Percentiles rank a stretch among this genome's conserved stretches.
Conservation (phyloP, 441 rosid species). For the Euphorbia celastroides region DNA sequence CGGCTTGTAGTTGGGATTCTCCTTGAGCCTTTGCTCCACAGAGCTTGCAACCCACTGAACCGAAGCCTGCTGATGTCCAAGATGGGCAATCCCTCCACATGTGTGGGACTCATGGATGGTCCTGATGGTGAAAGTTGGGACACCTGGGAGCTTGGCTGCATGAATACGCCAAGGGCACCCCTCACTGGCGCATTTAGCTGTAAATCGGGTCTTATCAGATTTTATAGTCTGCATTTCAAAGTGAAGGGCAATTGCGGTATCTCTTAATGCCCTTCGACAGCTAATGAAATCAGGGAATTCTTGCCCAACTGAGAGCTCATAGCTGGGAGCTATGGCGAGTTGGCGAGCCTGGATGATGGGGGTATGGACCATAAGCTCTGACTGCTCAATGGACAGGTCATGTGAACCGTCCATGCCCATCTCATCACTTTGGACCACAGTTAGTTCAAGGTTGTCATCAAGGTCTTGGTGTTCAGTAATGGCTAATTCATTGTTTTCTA, state of each 20-base stretch:
- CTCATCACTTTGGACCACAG: constrained; percentile 58
- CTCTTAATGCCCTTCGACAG: constrained; percentile 89
- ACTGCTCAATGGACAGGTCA: constrained; percentile 31
- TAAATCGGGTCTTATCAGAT: constrained; percentile 90
- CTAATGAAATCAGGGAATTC: constrained; percentile 95
- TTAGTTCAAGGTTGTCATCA: constrained; percentile 63
- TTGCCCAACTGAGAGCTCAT: constrained; percentile 75
- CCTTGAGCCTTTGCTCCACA: constrained; percentile 80
- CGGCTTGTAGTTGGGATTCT: constrained; percentile 90
- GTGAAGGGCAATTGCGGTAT: constrained; percentile 90
- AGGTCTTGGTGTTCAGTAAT: constrained; percentile 67
- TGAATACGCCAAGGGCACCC: constrained; percentile 98
- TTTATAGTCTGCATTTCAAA: constrained; percentile 93
- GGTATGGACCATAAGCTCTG: constrained; percentile 35
- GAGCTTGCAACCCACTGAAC: constrained; percentile 97
- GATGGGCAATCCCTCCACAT: constrained; percentile 91
- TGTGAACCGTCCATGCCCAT: constrained; percentile 43
- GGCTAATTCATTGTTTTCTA: constrained; percentile 53
- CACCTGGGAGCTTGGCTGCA: constrained; percentile 92
- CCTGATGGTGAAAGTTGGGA: constrained; percentile 88
- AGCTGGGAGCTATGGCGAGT: constrained; percentile 36
- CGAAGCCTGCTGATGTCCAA: constrained; percentile 96
- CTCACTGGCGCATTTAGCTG: constrained; percentile 90
- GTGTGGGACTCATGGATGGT: constrained; percentile 75
- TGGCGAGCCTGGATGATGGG: constrained; percentile 70